Percentiles rank a stretch among this genome's conserved stretches.
phyloP scores from a whole-genome alignment of 257 asterid species.

The Primulina eburnea region DNA sequence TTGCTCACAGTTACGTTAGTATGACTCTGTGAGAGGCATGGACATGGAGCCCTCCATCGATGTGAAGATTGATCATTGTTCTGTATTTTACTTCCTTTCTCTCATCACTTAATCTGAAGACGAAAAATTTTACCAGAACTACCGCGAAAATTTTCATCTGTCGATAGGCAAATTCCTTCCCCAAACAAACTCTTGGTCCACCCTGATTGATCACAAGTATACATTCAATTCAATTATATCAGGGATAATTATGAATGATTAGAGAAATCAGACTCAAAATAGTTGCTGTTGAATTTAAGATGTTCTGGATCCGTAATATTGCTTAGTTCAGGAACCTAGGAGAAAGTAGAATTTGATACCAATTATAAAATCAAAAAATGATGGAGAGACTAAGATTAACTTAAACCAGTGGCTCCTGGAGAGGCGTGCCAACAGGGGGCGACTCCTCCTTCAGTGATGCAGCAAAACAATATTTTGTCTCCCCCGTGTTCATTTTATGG shows the following conservation, averaged over 20 bases:
- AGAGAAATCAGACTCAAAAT: background rate
- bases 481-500: background rate
- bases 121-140: constrained; percentile 37
- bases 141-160: constrained; percentile 63
- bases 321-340: too few relatives aligned
- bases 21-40: constrained; percentile 30
- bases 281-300: too few relatives aligned
- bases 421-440: too few relatives aligned
- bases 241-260: too few relatives aligned
- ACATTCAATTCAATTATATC: background rate
- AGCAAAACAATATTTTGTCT: background rate
- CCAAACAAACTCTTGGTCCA: constrained; percentile 36
- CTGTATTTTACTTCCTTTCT: constrained; percentile 38
- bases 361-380: too few relatives aligned
- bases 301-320: too few relatives aligned
- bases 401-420: too few relatives aligned
- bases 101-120: constrained; percentile 41
- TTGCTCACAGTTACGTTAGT: background rate
- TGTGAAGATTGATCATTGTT: constrained; percentile 58
- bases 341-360: too few relatives aligned
- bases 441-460: too few relatives aligned
- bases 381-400: too few relatives aligned
- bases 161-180: constrained; percentile 54
- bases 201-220: background rate
- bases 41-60: constrained; percentile 49